These are phyloP conservation scores for Luvunga scandens DNA, from an alignment of 345 rosid genomes.

Conservation along the genomic window DNA sequence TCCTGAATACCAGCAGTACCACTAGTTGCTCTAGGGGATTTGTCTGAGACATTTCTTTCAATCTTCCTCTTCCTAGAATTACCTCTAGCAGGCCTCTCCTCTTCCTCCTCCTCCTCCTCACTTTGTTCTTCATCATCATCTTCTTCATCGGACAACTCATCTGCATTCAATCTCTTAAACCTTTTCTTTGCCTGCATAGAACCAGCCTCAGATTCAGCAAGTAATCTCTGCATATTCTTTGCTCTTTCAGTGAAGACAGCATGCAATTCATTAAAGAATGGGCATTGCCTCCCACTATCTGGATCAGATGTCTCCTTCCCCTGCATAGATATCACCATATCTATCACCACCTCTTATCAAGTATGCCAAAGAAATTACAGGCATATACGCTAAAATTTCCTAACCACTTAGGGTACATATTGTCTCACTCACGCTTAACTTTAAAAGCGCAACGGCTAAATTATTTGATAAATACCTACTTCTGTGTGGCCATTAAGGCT, in stretches of 20 bases:
- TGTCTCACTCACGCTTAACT: neutral
- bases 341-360: neutral
- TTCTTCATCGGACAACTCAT: slow-evolving; percentile 36
- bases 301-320: slow-evolving; percentile 59
- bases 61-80: slow-evolving; percentile 43
- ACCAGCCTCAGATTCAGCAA: slow-evolving; percentile 36
- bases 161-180: slow-evolving; percentile 28
- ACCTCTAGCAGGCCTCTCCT: slow-evolving; percentile 28
- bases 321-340: slow-evolving; percentile 21
- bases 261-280: slow-evolving; percentile 55
- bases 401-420: neutral
- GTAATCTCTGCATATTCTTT: slow-evolving; percentile 38
- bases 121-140: slow-evolving; percentile 32
- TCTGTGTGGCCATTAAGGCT: neutral
- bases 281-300: slow-evolving; percentile 43
- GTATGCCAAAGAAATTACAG: too few species aligned
- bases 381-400: too few species aligned
- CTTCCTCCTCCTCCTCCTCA: slow-evolving; percentile 29
- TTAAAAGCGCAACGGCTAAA: neutral
- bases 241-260: slow-evolving; percentile 42
- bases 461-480: too few species aligned
- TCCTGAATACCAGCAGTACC: slow-evolving; percentile 21
- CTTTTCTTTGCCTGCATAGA: slow-evolving; percentile 33
- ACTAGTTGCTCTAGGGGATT: slow-evolving; percentile 19
- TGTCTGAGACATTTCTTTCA: slow-evolving; percentile 17